These are phyloP conservation scores for Fraxinus nigra DNA, from an alignment of 305 asterid genomes.

Conservation along the genomic window DNA sequence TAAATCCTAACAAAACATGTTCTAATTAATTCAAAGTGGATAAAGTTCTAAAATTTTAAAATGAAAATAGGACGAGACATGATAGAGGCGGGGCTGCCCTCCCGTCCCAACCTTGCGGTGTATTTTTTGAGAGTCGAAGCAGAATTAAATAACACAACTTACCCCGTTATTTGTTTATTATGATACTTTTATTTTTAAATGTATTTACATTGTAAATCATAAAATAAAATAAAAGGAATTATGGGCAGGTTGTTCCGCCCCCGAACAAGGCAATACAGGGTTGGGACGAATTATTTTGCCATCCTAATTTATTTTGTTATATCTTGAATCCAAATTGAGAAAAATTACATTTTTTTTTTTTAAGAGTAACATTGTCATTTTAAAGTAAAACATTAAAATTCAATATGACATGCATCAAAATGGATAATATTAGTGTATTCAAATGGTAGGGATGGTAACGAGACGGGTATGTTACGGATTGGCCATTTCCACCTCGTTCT, in stretches of 20 bases:
- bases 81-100: background rate
- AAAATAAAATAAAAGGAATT: no score
- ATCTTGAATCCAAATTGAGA: background rate
- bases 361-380: background rate
- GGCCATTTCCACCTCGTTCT: background rate
- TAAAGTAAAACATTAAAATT: background rate
- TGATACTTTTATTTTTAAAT: background rate
- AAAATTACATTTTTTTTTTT: background rate
- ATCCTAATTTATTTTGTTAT: background rate
- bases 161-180: background rate
- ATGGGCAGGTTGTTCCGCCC: background rate
- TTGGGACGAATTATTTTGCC: background rate
- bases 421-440: background rate
- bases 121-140: background rate
- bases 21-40: background rate
- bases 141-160: background rate
- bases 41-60: background rate
- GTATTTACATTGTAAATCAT: background rate
- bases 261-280: background rate
- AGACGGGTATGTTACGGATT: no score
- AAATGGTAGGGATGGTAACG: background rate
- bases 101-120: background rate
- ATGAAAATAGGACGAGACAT: background rate
- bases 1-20: background rate
- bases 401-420: background rate